Percentiles rank a stretch among this genome's conserved stretches.
These are phyloP conservation scores for Mycena citricolor DNA, from an alignment of 1,284 basidiomycete species.

Conservation along the genomic window DNA sequence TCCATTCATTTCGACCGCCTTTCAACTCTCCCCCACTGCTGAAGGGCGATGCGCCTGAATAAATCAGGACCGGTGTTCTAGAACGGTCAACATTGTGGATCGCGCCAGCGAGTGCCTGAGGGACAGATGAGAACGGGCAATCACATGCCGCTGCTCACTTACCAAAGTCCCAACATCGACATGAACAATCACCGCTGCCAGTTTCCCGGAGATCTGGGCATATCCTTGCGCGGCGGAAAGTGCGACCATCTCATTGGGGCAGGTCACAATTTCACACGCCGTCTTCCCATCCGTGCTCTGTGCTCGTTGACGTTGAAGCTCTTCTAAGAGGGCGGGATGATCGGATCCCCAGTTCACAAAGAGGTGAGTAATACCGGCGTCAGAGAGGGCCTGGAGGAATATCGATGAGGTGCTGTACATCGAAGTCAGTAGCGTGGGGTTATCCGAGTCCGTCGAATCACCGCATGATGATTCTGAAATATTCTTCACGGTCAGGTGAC, in stretches of 20 bases:
- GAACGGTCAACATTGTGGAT: conserved; percentile 68
- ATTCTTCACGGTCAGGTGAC: too few species aligned
- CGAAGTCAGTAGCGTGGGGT: too few species aligned
- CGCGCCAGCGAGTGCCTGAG: conserved; percentile 64
- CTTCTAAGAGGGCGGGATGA: conserved; percentile 69
- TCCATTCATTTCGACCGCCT: conserved; percentile 71
- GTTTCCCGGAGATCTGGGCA: conserved; percentile 61
- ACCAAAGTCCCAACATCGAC: conserved; percentile 75
- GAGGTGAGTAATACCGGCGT: conserved; percentile 65
- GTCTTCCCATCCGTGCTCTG: conserved; percentile 40
- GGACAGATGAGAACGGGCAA: neutral
- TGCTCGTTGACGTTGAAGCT: conserved; percentile 55
- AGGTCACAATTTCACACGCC: conserved; percentile 54
- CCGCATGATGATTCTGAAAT: too few species aligned
- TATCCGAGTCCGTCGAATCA: too few species aligned
- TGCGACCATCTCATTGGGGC: conserved; percentile 76
- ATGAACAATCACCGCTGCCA: conserved; percentile 70
- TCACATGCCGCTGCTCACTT: conserved; percentile 16
- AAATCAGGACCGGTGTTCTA: conserved; percentile 66
- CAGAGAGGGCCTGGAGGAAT: conserved; percentile 54
- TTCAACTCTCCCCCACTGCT: conserved; percentile 52
- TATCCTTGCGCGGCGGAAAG: conserved; percentile 71
- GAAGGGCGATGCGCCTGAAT: conserved; percentile 67
- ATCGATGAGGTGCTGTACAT: conserved; percentile 60
- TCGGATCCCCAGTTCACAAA: conserved; percentile 79